These are phyloP conservation scores for Elsinoe fawcettii DNA, from an alignment of 2,329 filamentous ascomycete species.

Conservation along the genomic window DNA sequence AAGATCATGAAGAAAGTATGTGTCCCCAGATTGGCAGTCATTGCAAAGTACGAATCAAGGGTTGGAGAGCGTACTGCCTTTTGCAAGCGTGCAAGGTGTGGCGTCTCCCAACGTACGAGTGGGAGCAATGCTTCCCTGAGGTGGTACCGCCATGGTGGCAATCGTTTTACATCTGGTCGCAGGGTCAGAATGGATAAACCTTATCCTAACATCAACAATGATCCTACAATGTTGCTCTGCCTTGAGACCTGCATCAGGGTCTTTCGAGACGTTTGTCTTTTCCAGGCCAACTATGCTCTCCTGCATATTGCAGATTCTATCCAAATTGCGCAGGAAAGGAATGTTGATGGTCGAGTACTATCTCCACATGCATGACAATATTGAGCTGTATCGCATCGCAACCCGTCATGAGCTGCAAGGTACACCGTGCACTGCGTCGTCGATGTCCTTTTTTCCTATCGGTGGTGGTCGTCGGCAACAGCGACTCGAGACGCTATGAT, in stretches of 20 bases:
- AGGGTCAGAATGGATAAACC: background rate
- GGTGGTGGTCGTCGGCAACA: background rate
- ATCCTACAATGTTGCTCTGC: constrained; percentile 56
- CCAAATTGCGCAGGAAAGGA: background rate
- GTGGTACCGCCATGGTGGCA: constrained; percentile 82
- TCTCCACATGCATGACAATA: constrained; percentile 13
- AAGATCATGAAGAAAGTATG: constrained; percentile 99
- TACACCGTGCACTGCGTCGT: constrained; percentile 7
- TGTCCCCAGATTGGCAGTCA: constrained; percentile 90
- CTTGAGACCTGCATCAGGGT: constrained; percentile 64
- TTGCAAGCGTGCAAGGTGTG: constrained; percentile 83
- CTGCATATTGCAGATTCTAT: background rate
- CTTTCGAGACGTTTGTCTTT: constrained; percentile 17
- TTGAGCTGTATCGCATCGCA: constrained; percentile 8
- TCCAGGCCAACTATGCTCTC: constrained; percentile 9
- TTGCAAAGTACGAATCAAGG: constrained; percentile 93
- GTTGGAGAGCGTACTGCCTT: constrained; percentile 68
- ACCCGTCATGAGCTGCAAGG: constrained; percentile 10
- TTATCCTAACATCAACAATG: constrained; percentile 10
- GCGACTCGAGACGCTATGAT: background rate
- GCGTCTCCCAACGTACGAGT: constrained; percentile 88
- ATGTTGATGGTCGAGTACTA: constrained; percentile 1
- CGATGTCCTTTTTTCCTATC: background rate
- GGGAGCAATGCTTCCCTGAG: constrained; percentile 76
- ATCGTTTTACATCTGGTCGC: constrained; percentile 43